phyloP scores from a whole-genome alignment of 208 protist genomes.

The Borovskyia barvae region DNA sequence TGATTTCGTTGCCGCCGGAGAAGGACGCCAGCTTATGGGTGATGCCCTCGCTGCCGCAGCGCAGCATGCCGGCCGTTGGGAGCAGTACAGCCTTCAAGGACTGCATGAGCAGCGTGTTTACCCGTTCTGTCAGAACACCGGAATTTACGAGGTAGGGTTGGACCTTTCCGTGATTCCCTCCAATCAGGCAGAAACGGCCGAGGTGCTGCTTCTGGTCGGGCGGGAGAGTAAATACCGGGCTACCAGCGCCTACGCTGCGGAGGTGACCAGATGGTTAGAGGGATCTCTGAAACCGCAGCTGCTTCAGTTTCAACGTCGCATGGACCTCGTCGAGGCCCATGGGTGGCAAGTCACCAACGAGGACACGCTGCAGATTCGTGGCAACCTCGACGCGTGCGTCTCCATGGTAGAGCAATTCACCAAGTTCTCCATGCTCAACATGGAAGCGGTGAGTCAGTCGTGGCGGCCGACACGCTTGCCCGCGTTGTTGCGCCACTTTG shows the following conservation, averaged over 20 bases:
- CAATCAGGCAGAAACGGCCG: slow-evolving; percentile 29
- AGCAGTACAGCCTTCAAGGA: slow-evolving; percentile 47
- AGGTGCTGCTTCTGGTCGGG: slow-evolving; percentile 83
- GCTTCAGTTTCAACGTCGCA: slow-evolving; percentile 49
- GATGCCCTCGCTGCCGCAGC: slow-evolving; percentile 39
- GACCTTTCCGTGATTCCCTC: slow-evolving; percentile 77
- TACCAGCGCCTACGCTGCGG: slow-evolving; percentile 66
- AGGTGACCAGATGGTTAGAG: slow-evolving; percentile 72
- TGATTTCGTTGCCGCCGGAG: slow-evolving; percentile 48
- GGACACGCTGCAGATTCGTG: slow-evolving; percentile 54
- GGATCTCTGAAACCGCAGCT: slow-evolving; percentile 76
- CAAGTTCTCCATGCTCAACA: slow-evolving; percentile 69
- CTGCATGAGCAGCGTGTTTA: slow-evolving; percentile 53
- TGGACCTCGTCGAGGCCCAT: slow-evolving; percentile 54
- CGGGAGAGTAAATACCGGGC: slow-evolving; percentile 66
- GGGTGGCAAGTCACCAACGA: slow-evolving; percentile 54
- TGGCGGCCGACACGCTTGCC: slow-evolving; percentile 72
- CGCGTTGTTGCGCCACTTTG: slow-evolving; percentile 52
- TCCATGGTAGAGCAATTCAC: slow-evolving; percentile 69
- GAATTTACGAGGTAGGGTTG: slow-evolving; percentile 59
- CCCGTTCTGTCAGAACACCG: slow-evolving; percentile 66
- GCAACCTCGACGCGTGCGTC: slow-evolving; percentile 70
- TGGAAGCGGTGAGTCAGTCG: slow-evolving; percentile 68
- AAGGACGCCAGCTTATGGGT: slow-evolving; percentile 39
- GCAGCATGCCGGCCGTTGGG: slow-evolving; percentile 63